phyloP scores from a whole-genome alignment of 352 stramenopile genomes.

The Peronospora farinosa region DNA sequence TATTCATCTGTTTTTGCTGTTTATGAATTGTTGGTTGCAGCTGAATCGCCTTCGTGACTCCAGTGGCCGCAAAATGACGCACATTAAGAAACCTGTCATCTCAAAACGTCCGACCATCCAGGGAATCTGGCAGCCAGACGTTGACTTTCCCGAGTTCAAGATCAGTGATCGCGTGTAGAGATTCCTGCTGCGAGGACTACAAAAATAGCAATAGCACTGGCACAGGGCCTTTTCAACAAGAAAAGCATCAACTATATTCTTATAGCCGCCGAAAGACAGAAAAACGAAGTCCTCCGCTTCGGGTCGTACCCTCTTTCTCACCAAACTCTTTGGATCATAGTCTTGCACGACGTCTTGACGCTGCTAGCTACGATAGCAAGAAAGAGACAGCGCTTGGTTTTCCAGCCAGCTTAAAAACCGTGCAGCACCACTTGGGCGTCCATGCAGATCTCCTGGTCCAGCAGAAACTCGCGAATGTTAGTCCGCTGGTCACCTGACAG shows the following conservation, averaged over 20 bases:
- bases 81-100: conserved; percentile 78
- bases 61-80: conserved; percentile 85
- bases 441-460: conserved; percentile 98
- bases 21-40: conserved; percentile 22
- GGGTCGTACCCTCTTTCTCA: conserved; percentile 4
- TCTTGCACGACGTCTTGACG: conserved; percentile 2
- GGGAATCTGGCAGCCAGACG: conserved; percentile 84
- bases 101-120: conserved; percentile 77
- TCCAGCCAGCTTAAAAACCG: conserved; percentile 89
- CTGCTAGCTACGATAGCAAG: conserved; percentile 13
- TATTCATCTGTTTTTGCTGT: neutral
- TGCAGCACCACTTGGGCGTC: conserved; percentile 94
- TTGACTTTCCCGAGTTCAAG: conserved; percentile 82
- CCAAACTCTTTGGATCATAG: conserved; percentile 21
- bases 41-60: conserved; percentile 80
- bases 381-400: neutral
- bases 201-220: too few species aligned
- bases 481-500: conserved; percentile 98
- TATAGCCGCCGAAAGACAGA: conserved; percentile 19
- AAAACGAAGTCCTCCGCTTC: conserved; percentile 7
- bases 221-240: conserved; percentile 11
- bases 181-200: neutral
- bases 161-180: conserved; percentile 56
- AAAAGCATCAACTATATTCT: conserved; percentile 44
- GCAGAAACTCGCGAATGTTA: conserved; percentile 98